Evolutionary conservation across 73 alveolate species (phyloP), one percentile per base, ranked within the genome.

Genomic region (Tetrahymena malaccensis): DNA sequence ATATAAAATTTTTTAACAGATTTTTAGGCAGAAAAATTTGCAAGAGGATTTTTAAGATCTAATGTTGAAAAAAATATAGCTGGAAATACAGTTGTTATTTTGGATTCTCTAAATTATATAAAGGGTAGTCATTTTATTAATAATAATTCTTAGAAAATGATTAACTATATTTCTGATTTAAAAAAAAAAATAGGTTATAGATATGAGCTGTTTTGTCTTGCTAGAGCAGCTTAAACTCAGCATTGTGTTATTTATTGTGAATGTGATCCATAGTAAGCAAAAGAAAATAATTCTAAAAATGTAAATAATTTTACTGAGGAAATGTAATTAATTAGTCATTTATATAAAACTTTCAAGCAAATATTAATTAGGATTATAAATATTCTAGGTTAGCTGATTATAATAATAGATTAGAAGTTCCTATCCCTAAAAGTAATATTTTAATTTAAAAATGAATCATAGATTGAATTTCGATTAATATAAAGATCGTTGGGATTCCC

Each of bases 401-500:
- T 93, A 96, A 94, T 95, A 96, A 96, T 43, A 97, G 99, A 85
- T 93, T 99, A 97, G 99, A 99, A 96, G 97, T 96, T 43, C 99
- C 99, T 34, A 70, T 70, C 31, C 89, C 89, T 70, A 70, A 70
- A 31, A 70, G 89, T 70, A 70, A 70, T 22, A 19, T 25, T 0
- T 22, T 70, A 4, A 70, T n/a, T 25, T 70, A 0, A 22, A 70
- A 27, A 27, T n/a, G 37, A n/a, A 21, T 0, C 4, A 8, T 27
- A 25, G 17, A 34, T 15, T 7, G 8, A 70, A 25, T 12, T n/a
- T 27, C 19, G 4, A 19, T 25, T 97, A 96, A 35, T 98, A 98
- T 94, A 94, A 97, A 94, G 98, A 99, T 95, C 94, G 99, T 96
- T 99, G 99, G 99, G 99, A 99, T 93, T 95, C 97, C 37, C 99